These are phyloP conservation scores for Verticillium klebahnii DNA, from an alignment of 2,329 filamentous ascomycete species.

Conservation along the genomic window DNA sequence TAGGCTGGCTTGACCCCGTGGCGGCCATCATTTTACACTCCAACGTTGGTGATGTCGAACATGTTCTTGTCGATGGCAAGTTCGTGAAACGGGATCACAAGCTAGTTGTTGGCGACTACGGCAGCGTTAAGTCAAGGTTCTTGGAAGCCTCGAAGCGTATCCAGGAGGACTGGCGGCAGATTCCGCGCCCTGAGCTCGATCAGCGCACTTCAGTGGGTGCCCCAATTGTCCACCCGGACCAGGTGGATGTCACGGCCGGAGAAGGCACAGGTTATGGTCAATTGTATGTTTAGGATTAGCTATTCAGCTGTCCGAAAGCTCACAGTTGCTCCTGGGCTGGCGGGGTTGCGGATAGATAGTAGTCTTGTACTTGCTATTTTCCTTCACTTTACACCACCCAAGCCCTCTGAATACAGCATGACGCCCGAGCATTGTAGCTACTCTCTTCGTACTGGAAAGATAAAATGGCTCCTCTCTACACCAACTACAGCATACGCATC, in stretches of 20 bases:
- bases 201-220: conserved; percentile 15
- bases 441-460: no score
- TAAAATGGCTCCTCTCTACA: no score
- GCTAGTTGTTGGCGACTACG: conserved; percentile 24
- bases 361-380: background rate
- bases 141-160: conserved; percentile 22
- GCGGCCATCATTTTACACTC: conserved; percentile 51
- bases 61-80: conserved; percentile 43
- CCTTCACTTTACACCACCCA: background rate
- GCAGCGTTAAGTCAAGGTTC: conserved; percentile 23
- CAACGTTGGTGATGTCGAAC: conserved; percentile 44
- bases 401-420: no score
- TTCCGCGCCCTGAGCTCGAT: conserved; percentile 19
- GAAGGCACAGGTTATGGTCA: background rate
- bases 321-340: background rate
- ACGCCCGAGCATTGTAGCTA: no score
- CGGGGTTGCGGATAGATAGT: background rate
- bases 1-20: conserved; percentile 50
- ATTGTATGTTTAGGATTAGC: background rate
- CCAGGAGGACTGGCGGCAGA: conserved; percentile 18
- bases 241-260: background rate
- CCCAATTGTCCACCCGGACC: background rate
- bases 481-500: no score
- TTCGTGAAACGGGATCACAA: conserved; percentile 40
- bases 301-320: background rate